Base-by-base conservation (phyloP, 108 stramenopile species). In the Mayamaea pseudoterrestris region DNA sequence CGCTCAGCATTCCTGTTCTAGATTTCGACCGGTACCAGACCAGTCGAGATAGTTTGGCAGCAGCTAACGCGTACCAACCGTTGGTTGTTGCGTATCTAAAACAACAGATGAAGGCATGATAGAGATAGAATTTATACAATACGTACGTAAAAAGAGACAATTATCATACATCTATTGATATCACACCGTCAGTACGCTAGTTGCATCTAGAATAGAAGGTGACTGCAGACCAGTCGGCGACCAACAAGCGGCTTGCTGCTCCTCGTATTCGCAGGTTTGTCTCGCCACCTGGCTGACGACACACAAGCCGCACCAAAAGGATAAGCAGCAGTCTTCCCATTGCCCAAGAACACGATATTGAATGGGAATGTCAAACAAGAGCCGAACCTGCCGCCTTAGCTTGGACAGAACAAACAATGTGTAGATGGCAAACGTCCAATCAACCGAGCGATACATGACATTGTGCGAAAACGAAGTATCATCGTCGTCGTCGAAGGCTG, bases 271-370 rank as follows among this genome's bases (percentile, higher is more conserved):
- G 26, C 18, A 80, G 2, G 88, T 85, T 30, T 90, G 88, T 27
- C 88, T 64, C 1, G 77, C 73, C 61, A 90, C 73, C 36, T 90
- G 88, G 6, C 76, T 71, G 3, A 85, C 57, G 22, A 79, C 60
- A 40, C 88, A 90, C 54, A 76, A 80, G 6, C 72, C 66, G 44
- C 88, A 90, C 39, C 50, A 84, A 23, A 65, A 32, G 8, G 80
- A 55, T 35, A 73, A 81, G 44, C 72, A 74, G 32, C 71, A 39
- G 56, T 90, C 88, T 52, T 90, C 88, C 44, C 44, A 44, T 27
- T 50, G 66, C 2, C 18, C 5, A 9, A 34, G 13, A 11, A 9
- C 11, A 34, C 11, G 32, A 34, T 11, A 34, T 34, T 34, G 32
- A 13, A 34, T 13, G 14, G 44, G 44, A 44, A 44, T 44, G n/a